Percentiles rank a stretch among this genome's conserved stretches.
phyloP scores from a whole-genome alignment of 345 rosid genomes.

The Populus deltoides region DNA sequence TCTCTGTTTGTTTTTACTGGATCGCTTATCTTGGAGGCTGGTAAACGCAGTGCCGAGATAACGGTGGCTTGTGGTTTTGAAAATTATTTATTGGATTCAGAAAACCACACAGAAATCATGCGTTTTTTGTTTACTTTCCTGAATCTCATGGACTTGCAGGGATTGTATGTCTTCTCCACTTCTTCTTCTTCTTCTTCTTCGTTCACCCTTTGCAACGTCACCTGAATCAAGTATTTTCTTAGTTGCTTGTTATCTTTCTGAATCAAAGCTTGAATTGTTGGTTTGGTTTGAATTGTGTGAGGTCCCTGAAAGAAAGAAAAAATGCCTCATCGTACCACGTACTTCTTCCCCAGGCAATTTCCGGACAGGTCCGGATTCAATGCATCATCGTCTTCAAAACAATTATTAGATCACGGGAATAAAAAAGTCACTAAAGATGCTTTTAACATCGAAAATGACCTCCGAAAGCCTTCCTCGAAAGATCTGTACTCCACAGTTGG shows the following conservation, averaged over 20 bases:
- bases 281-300: neutral
- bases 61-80: too few species aligned
- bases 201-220: neutral
- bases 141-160: slow-evolving; percentile 12
- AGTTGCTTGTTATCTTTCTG: too few species aligned
- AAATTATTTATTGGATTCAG: too few species aligned
- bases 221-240: neutral
- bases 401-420: slow-evolving; percentile 54
- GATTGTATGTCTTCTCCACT: neutral
- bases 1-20: neutral
- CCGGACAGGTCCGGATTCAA: slow-evolving; percentile 70
- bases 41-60: too few species aligned
- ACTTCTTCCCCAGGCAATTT: slow-evolving; percentile 97
- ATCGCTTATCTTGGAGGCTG: too few species aligned
- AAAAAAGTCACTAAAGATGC: slow-evolving; percentile 12
- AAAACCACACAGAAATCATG: neutral
- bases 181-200: neutral
- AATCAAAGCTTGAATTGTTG: too few species aligned
- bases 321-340: slow-evolving; percentile 97
- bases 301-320: slow-evolving; percentile 2
- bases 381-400: slow-evolving; percentile 34
- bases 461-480: slow-evolving; percentile 25
- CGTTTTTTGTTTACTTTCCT: neutral
- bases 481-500: neutral
- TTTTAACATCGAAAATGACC: slow-evolving; percentile 31